These are phyloP conservation scores for Termitomyces sp. DNA, from an alignment of 768 basidiomycete species.

Conservation along the genomic window DNA sequence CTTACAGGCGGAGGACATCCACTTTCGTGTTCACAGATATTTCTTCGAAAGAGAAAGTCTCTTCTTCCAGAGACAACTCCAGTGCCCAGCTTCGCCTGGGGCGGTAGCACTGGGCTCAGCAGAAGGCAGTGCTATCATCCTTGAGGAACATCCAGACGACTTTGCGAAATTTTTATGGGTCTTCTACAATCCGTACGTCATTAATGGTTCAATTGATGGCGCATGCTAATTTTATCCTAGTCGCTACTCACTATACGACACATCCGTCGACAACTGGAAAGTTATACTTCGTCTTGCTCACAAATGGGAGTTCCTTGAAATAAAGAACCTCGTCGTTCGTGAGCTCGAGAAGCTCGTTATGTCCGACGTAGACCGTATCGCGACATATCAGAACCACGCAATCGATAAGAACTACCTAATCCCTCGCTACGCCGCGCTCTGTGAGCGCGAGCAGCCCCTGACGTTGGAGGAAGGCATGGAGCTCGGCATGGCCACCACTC, in stretches of 20 bases:
- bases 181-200: conserved; percentile 46
- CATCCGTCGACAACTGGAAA: conserved; percentile 48
- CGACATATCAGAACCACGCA: conserved; percentile 47
- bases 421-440: conserved; percentile 52
- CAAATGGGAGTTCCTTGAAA: conserved; percentile 50
- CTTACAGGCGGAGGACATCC: conserved; percentile 45
- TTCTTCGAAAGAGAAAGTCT: conserved; percentile 50
- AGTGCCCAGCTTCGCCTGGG: conserved; percentile 25
- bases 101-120: conserved; percentile 28
- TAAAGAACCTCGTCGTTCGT: conserved; percentile 53
- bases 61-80: conserved; percentile 35
- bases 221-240: conserved; percentile 25
- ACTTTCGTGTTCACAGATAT: conserved; percentile 50
- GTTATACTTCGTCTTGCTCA: conserved; percentile 54
- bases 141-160: conserved; percentile 32
- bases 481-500: conserved; percentile 47
- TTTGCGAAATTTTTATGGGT: conserved; percentile 51
- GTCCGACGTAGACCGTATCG: conserved; percentile 46
- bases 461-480: conserved; percentile 48
- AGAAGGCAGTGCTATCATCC: conserved; percentile 36
- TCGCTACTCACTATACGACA: conserved; percentile 50
- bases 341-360: conserved; percentile 49
- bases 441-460: conserved; percentile 44
- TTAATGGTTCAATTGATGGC: not conserved
- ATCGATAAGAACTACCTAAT: conserved; percentile 45